Evolutionary conservation across 163 green algal genomes (phyloP), one percentile per base, ranked within the genome.

Genomic region (Scenedesmus sp.): DNA sequence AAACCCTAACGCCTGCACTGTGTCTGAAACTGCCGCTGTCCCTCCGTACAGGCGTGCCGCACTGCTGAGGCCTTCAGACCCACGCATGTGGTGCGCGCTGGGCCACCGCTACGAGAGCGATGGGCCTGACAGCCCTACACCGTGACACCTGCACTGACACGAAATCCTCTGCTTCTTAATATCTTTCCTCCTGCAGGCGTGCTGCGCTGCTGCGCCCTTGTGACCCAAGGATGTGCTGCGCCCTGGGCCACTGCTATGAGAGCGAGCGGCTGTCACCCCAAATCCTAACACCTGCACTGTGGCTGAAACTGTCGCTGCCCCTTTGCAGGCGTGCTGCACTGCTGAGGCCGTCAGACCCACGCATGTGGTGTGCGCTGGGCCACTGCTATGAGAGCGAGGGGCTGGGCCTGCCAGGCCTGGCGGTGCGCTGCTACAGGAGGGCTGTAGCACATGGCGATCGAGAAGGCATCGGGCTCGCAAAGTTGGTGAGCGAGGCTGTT

Each of bases 331-430:
- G 96, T 56, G 97, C 97, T 52, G 94, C 97, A 46, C 88, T 96
- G 93, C 95, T 99, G 93, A 91, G 97, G 15, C 97, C 96, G 0
- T 90, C 95, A 8, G 97, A 99, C 91, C 96, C 97, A 4, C 96
- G 97, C 88, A 98, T 99, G 96, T 99, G 97, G 97, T 97, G 95
- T 74, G 97, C 97, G 3, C 96, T 99, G 94, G 97, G 96, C 9
- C 96, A 98, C 93, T 98, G 96, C 94, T 98, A 98, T 84, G 94
- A 96, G 93, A 93, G 94, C 46, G 94, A 96, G 77, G 92, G 96
- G 91, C 94, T 99, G 92, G 92, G 87, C 54, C 93, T 97, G 91
- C 67, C 94, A 4, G 93, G 96, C 26, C 94, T 95, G 10, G 97
- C 97, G 54, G 96, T 99, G 18, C 94, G 95, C 13, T 98, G 97